These are phyloP conservation scores for Cicer pinnatifidum DNA, from an alignment of 306 rosid species.

Conservation along the genomic window DNA sequence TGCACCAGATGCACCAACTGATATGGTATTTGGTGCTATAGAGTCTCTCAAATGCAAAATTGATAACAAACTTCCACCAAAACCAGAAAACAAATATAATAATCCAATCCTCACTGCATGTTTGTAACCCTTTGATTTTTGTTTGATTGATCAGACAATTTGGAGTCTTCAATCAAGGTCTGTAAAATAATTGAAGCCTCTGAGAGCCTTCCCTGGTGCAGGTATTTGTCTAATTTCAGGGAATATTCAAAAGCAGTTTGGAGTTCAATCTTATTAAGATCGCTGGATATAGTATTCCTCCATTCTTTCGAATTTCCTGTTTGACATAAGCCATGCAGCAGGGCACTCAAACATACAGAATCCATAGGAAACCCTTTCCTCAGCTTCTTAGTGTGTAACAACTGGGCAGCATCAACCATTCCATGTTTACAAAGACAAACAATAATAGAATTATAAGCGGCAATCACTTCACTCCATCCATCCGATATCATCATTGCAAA, in stretches of 20 bases:
- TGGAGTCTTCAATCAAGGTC: constrained; percentile 56
- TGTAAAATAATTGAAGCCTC: constrained; percentile 68
- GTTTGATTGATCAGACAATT: constrained; percentile 44
- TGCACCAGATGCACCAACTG: constrained; percentile 95
- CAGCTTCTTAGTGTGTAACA: constrained; percentile 62
- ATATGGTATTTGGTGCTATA: constrained; percentile 40
- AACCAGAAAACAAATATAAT: constrained; percentile 67
- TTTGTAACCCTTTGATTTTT: constrained; percentile 43
- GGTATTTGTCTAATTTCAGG: constrained; percentile 58
- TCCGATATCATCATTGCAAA: constrained; percentile 62
- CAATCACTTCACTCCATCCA: constrained; percentile 62
- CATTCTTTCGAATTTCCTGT: constrained; percentile 70
- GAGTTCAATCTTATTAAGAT: constrained; percentile 56
- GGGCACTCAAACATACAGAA: constrained; percentile 64
- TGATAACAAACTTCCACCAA: constrained; percentile 82
- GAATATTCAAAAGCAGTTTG: constrained; percentile 66
- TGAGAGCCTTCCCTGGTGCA: constrained; percentile 57
- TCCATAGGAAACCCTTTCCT: constrained; percentile 56
- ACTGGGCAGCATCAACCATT: constrained; percentile 69
- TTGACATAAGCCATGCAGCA: constrained; percentile 73
- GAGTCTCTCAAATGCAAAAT: constrained; percentile 41
- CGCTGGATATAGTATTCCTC: constrained; percentile 58
- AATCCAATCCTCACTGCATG: constrained; percentile 71
- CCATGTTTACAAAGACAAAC: constrained; percentile 70
- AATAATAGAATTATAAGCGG: constrained; percentile 72